These are phyloP conservation scores for Emydomyces testavorans DNA, from an alignment of 2,329 filamentous ascomycete genomes.

Conservation along the genomic window DNA sequence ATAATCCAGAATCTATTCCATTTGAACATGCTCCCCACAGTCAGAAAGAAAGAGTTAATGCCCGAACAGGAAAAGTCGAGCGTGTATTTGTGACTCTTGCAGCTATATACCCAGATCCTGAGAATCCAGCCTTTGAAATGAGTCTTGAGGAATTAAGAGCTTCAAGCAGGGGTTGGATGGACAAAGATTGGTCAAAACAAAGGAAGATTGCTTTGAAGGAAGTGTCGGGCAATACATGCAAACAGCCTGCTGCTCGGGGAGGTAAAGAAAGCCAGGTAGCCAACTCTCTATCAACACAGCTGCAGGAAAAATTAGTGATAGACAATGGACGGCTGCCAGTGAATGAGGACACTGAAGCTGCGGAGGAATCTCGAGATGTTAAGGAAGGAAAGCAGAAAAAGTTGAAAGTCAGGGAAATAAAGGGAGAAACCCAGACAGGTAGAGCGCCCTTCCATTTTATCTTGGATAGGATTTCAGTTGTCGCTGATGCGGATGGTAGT, in stretches of 20 bases:
- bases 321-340: slow-evolving; percentile 18
- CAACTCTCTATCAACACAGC: slow-evolving; percentile 22
- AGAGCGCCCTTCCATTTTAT: slow-evolving; percentile 27
- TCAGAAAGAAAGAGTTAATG: slow-evolving; percentile 72
- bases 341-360: slow-evolving; percentile 15
- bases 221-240: slow-evolving; percentile 34
- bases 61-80: slow-evolving; percentile 70
- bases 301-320: slow-evolving; percentile 26
- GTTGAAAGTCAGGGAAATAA: slow-evolving; percentile 72
- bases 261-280: slow-evolving; percentile 18
- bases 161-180: slow-evolving; percentile 55
- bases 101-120: slow-evolving; percentile 67
- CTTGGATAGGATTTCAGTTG: slow-evolving; percentile 18
- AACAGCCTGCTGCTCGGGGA: slow-evolving; percentile 17
- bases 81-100: slow-evolving; percentile 79
- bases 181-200: slow-evolving; percentile 42
- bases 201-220: slow-evolving; percentile 43
- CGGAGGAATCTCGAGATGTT: slow-evolving; percentile 21
- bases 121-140: slow-evolving; percentile 60
- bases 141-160: slow-evolving; percentile 91
- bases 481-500: slow-evolving; percentile 42
- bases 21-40: slow-evolving; percentile 54
- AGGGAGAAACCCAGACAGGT: slow-evolving; percentile 84
- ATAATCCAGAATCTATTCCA: slow-evolving; percentile 26
- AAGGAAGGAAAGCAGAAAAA: slow-evolving; percentile 46